Conservation (phyloP, 164 flowering plant genomes). For the Chimonanthus salicifolius region DNA sequence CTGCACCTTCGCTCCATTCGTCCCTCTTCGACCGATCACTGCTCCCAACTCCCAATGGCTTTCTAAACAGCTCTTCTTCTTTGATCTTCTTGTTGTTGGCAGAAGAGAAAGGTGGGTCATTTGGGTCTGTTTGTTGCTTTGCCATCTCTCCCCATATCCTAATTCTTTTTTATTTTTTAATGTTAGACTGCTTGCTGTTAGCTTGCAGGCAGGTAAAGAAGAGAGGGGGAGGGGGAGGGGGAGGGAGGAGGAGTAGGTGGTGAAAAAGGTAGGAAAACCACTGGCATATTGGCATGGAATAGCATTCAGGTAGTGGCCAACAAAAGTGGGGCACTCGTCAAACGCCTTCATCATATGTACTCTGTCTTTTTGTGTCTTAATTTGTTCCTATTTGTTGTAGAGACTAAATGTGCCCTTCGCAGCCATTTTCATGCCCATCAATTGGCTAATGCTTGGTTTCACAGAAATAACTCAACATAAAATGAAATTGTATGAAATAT, state of each 20-base stretch:
- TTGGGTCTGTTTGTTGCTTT: slow-evolving; percentile 22
- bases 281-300: slow-evolving; percentile 22
- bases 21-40: slow-evolving; percentile 67
- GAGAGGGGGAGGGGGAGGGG: neutral
- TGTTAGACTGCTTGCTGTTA: slow-evolving; percentile 15
- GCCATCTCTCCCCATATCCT: slow-evolving; percentile 44
- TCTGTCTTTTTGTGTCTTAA: neutral
- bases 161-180: neutral
- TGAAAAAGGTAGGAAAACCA: slow-evolving; percentile 15
- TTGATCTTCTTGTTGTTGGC: neutral
- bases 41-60: slow-evolving; percentile 18
- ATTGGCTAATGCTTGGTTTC: neutral
- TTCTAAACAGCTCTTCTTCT: slow-evolving; percentile 26
- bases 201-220: slow-evolving; percentile 10
- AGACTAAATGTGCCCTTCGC: neutral
- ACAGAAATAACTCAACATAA: neutral
- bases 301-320: slow-evolving; percentile 37
- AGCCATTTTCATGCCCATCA: neutral
- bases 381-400: neutral
- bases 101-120: neutral
- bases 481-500: neutral
- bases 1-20: slow-evolving; percentile 98
- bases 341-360: slow-evolving; percentile 15
- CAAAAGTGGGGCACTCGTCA: slow-evolving; percentile 26
- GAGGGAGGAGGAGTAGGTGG: neutral